These are phyloP conservation scores for Hypoxylon sp. DNA, from an alignment of 2,329 filamentous ascomycete genomes.

Conservation along the genomic window DNA sequence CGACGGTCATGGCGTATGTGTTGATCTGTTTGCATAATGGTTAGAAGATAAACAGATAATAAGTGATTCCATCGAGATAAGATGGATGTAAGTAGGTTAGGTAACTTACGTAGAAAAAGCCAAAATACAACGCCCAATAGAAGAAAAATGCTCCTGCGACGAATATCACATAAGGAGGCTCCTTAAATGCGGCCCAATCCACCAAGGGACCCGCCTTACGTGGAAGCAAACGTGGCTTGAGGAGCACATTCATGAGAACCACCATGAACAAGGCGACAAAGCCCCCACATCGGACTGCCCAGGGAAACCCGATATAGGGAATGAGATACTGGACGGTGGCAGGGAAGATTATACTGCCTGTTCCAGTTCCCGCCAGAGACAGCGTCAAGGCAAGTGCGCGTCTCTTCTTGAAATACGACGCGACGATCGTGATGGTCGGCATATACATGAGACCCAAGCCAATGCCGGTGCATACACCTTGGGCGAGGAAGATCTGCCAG, in stretches of 20 bases:
- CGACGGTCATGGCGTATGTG: conserved; percentile 42
- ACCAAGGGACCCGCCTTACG: conserved; percentile 57
- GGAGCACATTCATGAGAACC: conserved; percentile 51
- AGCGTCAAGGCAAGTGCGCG: conserved; percentile 67
- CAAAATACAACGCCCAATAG: conserved; percentile 63
- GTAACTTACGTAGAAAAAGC: conserved; percentile 57
- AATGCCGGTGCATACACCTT: conserved; percentile 62
- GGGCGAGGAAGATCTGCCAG: conserved; percentile 54
- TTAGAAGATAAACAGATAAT: conserved; percentile 18
- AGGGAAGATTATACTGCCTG: conserved; percentile 71
- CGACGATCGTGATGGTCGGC: conserved; percentile 60
- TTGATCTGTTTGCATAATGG: conserved; percentile 38
- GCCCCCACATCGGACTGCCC: conserved; percentile 68
- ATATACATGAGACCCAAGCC: conserved; percentile 63
- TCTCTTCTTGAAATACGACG: conserved; percentile 66
- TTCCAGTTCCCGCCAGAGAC: conserved; percentile 66
- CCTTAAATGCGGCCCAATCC: conserved; percentile 60
- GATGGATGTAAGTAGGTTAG: background rate
- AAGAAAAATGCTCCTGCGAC: conserved; percentile 50
- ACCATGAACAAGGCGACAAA: conserved; percentile 64
- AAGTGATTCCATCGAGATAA: background rate
- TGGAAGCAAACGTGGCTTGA: conserved; percentile 57
- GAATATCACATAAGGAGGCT: conserved; percentile 55
- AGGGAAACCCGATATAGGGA: conserved; percentile 69
- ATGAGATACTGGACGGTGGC: conserved; percentile 65